Evolutionary conservation across 495 filamentous ascomycete genomes (phyloP).

Genomic region (Hypoxylon lienhwacheense): DNA sequence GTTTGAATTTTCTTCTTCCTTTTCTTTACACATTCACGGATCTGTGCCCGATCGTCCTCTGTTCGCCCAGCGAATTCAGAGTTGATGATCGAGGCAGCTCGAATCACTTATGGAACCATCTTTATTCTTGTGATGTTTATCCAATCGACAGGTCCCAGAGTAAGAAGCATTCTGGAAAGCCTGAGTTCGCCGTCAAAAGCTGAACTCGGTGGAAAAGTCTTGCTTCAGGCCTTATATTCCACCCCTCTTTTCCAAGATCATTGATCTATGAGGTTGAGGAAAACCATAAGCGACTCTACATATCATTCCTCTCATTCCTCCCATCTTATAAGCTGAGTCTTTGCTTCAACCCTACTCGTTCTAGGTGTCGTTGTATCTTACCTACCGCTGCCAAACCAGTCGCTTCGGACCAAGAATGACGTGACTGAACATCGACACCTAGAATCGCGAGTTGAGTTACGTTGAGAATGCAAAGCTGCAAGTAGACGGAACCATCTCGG

Average conservation of each 20-base stretch:
- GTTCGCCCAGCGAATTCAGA: conserved; percentile 58
- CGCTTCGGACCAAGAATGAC: background rate
- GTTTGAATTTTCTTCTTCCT: conserved; percentile 36
- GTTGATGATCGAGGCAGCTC: conserved; percentile 82
- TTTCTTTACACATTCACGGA: conserved; percentile 60
- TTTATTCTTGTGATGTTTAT: conserved; percentile 71
- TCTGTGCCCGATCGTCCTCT: conserved; percentile 82
- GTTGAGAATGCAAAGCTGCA: background rate
- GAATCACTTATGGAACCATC: conserved; percentile 80
- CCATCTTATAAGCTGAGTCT: background rate
- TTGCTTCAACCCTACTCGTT: background rate
- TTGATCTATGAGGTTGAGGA: conserved; percentile 80
- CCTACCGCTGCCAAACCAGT: background rate
- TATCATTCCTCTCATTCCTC: conserved; percentile 40
- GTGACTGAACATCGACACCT: background rate
- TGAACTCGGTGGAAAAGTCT: conserved; percentile 68
- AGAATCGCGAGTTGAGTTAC: background rate
- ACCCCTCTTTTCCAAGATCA: conserved; percentile 78
- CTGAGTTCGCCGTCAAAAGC: conserved; percentile 67
- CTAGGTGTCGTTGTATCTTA: background rate
- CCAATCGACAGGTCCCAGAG: conserved; percentile 93
- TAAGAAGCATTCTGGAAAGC: conserved; percentile 55
- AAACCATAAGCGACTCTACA: conserved; percentile 83
- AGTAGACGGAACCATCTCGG: conserved; percentile 19
- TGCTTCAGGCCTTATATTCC: conserved; percentile 82